Evolutionary conservation across 2,329 filamentous ascomycete genomes (phyloP).

Genomic region (Talaromyces sp.): DNA sequence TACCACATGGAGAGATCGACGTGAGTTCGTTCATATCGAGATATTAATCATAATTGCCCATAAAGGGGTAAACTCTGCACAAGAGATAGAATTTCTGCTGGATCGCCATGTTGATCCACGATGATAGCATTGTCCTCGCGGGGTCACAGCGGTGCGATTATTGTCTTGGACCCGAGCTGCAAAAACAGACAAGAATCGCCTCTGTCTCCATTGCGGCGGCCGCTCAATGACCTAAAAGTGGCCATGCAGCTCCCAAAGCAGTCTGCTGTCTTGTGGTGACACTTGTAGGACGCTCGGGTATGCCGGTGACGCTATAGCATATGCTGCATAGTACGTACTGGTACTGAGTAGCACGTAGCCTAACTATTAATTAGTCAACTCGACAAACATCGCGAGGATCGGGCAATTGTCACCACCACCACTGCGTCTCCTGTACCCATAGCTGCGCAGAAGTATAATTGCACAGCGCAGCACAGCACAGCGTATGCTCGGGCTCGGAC

Average conservation of each 20-base stretch:
- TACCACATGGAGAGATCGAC: neutral
- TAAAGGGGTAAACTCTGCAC: neutral
- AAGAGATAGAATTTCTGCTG: neutral
- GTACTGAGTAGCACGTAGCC: neutral
- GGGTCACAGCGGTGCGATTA: neutral
- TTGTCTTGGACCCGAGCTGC: neutral
- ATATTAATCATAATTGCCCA: neutral
- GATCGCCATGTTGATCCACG: neutral
- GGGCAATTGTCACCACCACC: neutral
- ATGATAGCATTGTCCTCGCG: neutral
- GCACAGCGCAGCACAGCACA: no score
- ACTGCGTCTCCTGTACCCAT: neutral
- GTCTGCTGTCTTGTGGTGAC: neutral
- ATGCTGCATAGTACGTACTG: neutral
- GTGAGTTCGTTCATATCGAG: neutral
- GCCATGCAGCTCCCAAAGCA: neutral
- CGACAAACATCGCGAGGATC: neutral
- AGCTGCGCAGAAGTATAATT: neutral
- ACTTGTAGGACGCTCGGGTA: neutral
- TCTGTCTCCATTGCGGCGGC: neutral
- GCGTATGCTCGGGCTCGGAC: constrained; percentile 47
- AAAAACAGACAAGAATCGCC: neutral
- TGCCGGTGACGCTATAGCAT: neutral
- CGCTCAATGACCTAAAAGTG: neutral
- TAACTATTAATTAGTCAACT: neutral